Evolutionary conservation across 495 filamentous ascomycete genomes (phyloP), one percentile per base, ranked within the genome.

Genomic region (Venustampulla echinocandica): DNA sequence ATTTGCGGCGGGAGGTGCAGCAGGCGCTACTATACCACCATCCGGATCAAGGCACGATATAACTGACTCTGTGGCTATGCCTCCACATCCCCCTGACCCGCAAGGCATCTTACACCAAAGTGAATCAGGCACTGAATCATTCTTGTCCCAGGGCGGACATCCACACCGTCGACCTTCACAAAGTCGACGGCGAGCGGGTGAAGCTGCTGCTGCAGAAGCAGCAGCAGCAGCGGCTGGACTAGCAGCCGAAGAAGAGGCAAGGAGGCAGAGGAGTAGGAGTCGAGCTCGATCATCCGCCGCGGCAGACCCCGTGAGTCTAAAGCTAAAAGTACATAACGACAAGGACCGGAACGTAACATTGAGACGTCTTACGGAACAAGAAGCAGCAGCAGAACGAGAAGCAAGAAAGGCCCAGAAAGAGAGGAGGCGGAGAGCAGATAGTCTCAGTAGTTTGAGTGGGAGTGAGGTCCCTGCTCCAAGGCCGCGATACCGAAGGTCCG

Each of bases 291-390:
- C 42, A 35, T 65, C 63, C 28, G 59, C 54, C 24, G 55, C 55
- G 35, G 63, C 67, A 32, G 76, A 79, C 14, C 81, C 86, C 2
- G 82, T 87, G 42, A 84, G 79, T 44, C 78, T 93, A 40, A 87
- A 87, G 64, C 72, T 94, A 20, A 82, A 83, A 60, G 80, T 90
- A 67, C 80, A 87, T 63, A 75, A 80, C 42, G 84, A 94, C 54
- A 60, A 62, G 18, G 81, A 84, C 44, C 76, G 81, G 24, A 83
- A 87, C 54, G 81, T 94, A 37, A 94, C 88, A 10, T 70, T 95
- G 15, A 76, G 87, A 18, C 73, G 84, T 21, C 65, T 95, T 10
- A 86, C 82, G 6, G 86, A 90, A 51, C 78, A 87, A 60, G 88
- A 94, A 72, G 53, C 53, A 14, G 56, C 56, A 5, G 82, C 83